Conservation (phyloP, 495 filamentous ascomycete species). For the Friedmanniomyces endolithicus region DNA sequence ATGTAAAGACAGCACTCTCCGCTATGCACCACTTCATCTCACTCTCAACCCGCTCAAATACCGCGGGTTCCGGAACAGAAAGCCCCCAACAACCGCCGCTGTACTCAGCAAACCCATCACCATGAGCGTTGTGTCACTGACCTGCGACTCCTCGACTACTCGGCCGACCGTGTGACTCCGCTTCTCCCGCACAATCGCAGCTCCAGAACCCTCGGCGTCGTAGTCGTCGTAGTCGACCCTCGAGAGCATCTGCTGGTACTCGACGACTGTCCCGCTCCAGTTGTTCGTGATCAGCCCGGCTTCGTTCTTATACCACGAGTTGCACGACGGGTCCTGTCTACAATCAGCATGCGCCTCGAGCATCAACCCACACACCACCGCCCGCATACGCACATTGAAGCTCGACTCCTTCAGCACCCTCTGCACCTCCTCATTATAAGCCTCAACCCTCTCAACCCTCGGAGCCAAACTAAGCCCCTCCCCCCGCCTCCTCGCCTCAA, state of each 20-base stretch:
- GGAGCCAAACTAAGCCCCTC: slow-evolving; percentile 33
- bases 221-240: slow-evolving; percentile 35
- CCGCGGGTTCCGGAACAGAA: slow-evolving; percentile 14
- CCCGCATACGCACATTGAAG: slow-evolving; percentile 29
- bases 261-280: slow-evolving; percentile 40
- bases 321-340: slow-evolving; percentile 36
- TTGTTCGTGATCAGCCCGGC: slow-evolving; percentile 45
- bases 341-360: not conserved
- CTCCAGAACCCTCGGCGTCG: slow-evolving; percentile 31
- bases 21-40: slow-evolving; percentile 3
- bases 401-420: slow-evolving; percentile 29
- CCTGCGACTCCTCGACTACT: slow-evolving; percentile 35
- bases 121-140: slow-evolving; percentile 28
- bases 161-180: slow-evolving; percentile 31
- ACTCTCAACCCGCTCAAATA: slow-evolving; percentile 9
- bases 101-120: slow-evolving; percentile 28
- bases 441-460: slow-evolving; percentile 26
- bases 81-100: slow-evolving; percentile 20
- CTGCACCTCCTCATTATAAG: slow-evolving; percentile 40
- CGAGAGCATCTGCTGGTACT: slow-evolving; percentile 38
- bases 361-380: not conserved
- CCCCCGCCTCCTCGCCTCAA: slow-evolving; percentile 30
- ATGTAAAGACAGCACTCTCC: too few species aligned
- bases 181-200: slow-evolving; percentile 25
- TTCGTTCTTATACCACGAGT: slow-evolving; percentile 45